Evolutionary conservation across 805 yeast species (phyloP).

Genomic region (Barnettozyma siamensis): DNA sequence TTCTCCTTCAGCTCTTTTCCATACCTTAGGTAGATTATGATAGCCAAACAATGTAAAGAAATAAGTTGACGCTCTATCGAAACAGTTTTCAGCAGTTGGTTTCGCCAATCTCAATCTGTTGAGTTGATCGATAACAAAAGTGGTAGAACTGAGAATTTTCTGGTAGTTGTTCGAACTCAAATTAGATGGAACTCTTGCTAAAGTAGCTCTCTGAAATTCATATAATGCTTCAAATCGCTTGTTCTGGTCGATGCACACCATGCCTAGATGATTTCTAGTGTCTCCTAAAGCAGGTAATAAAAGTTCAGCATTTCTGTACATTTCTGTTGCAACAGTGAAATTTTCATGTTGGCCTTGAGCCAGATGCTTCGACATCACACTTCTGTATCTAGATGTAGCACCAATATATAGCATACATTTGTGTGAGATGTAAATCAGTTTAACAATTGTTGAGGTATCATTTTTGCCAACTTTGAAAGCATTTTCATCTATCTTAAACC

Average conservation of each 20-base stretch:
- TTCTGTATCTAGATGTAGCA: slow-evolving; percentile 51
- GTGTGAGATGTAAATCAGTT: slow-evolving; percentile 39
- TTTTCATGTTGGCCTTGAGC: slow-evolving; percentile 34
- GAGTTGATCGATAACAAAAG: slow-evolving; percentile 24
- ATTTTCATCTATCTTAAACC: slow-evolving; percentile 3
- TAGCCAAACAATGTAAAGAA: slow-evolving; percentile 38
- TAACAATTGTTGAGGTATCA: slow-evolving; percentile 13
- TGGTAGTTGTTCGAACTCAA: slow-evolving; percentile 35
- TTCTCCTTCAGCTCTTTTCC: slow-evolving; percentile 27
- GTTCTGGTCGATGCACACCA: slow-evolving; percentile 38
- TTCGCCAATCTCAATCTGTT: slow-evolving; percentile 21
- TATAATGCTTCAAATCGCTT: slow-evolving; percentile 27
- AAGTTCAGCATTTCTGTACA: slow-evolving; percentile 47
- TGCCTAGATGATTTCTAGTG: slow-evolving; percentile 55
- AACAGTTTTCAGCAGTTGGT: slow-evolving; percentile 11
- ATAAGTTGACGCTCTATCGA: slow-evolving; percentile 12
- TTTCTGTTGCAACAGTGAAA: slow-evolving; percentile 38
- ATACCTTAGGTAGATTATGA: slow-evolving; percentile 36
- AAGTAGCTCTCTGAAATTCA: slow-evolving; percentile 41
- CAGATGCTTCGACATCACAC: slow-evolving; percentile 28
- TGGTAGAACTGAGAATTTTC: slow-evolving; percentile 28
- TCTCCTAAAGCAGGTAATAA: slow-evolving; percentile 66
- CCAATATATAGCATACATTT: slow-evolving; percentile 50
- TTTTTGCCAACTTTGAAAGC: slow-evolving; percentile 10
- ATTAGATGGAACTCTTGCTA: slow-evolving; percentile 35